These are phyloP conservation scores for Bacterosira constricta DNA, from an alignment of 108 stramenopile species.

Conservation along the genomic window DNA sequence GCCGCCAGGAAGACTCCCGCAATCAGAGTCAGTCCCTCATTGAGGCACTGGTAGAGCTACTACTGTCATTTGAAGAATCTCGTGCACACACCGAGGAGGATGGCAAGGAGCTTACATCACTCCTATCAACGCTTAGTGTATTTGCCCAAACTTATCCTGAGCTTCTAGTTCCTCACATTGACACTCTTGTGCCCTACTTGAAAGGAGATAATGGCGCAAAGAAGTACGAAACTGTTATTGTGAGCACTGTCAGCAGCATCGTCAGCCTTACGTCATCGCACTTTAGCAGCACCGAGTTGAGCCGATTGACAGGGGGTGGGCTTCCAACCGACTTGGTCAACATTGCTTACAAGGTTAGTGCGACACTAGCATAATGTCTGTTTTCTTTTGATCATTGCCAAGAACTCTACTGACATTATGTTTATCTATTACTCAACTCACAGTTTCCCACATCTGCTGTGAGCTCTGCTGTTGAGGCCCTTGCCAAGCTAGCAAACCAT, in stretches of 20 bases:
- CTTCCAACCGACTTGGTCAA: slow-evolving; percentile 69
- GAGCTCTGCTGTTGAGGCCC: slow-evolving; percentile 64
- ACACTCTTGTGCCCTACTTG: slow-evolving; percentile 89
- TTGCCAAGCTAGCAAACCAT: slow-evolving; percentile 66
- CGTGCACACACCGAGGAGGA: slow-evolving; percentile 38
- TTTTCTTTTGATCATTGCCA: too few relatives aligned
- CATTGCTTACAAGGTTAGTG: slow-evolving; percentile 63
- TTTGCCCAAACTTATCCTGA: slow-evolving; percentile 78
- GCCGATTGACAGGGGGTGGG: slow-evolving; percentile 47
- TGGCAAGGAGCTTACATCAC: slow-evolving; percentile 78
- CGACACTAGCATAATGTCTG: too few relatives aligned
- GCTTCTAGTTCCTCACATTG: slow-evolving; percentile 75
- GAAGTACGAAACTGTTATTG: slow-evolving; percentile 69
- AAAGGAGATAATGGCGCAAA: slow-evolving; percentile 87
- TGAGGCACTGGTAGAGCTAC: slow-evolving; percentile 72
- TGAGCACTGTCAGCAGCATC: slow-evolving; percentile 63
- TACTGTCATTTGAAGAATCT: slow-evolving; percentile 84
- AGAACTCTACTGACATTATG: too few relatives aligned
- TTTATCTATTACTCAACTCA: too few relatives aligned
- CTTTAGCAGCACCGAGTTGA: slow-evolving; percentile 53
- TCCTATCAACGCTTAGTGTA: slow-evolving; percentile 79
- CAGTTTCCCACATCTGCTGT: slow-evolving; percentile 62
- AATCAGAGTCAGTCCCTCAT: slow-evolving; percentile 72
- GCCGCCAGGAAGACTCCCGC: slow-evolving; percentile 53
- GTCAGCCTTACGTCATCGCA: slow-evolving; percentile 50